Percentiles rank a stretch among this genome's conserved stretches.
phyloP scores from a whole-genome alignment of 192 early-diverging fungal species.

The Glomus cerebriforme region DNA sequence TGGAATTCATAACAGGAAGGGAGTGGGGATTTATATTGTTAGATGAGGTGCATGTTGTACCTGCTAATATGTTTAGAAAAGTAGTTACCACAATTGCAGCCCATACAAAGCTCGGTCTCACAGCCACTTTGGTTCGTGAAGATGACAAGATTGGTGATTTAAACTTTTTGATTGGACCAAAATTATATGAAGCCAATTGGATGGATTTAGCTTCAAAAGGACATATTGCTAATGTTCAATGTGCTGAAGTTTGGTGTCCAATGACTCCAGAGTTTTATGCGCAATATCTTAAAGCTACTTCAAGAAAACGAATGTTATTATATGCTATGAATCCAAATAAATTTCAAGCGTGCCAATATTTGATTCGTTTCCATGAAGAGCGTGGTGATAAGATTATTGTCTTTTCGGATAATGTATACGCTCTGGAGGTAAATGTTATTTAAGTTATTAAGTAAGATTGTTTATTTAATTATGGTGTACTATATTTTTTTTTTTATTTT shows the following conservation, averaged over 20 bases:
- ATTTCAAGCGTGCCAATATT: constrained; percentile 95
- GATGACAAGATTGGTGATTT: constrained; percentile 98
- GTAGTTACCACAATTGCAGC: constrained; percentile 91
- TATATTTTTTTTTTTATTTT: too few species aligned
- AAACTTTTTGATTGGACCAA: constrained; percentile 98
- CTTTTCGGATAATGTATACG: constrained; percentile 99
- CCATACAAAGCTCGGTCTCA: constrained; percentile 96
- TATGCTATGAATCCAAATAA: constrained; percentile 98
- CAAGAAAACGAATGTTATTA: constrained; percentile 82
- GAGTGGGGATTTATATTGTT: constrained; percentile 98
- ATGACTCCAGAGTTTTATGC: constrained; percentile 97
- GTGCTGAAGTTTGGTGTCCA: constrained; percentile 98
- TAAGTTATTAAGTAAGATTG: not conserved
- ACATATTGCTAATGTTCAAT: constrained; percentile 97
- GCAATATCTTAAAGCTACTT: constrained; percentile 82
- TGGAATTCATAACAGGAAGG: constrained; percentile 85
- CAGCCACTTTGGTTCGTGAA: constrained; percentile 96
- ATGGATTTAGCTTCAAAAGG: constrained; percentile 97
- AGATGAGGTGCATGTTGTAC: constrained; percentile 99
- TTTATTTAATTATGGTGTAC: not conserved
- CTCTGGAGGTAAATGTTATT: constrained; percentile 64
- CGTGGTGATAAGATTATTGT: constrained; percentile 98
- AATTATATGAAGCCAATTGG: constrained; percentile 99
- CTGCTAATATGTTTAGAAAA: constrained; percentile 93
- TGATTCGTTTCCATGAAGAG: constrained; percentile 90